Evolutionary conservation across 306 rosid genomes (phyloP).

Genomic region (Lagenaria siceraria): DNA sequence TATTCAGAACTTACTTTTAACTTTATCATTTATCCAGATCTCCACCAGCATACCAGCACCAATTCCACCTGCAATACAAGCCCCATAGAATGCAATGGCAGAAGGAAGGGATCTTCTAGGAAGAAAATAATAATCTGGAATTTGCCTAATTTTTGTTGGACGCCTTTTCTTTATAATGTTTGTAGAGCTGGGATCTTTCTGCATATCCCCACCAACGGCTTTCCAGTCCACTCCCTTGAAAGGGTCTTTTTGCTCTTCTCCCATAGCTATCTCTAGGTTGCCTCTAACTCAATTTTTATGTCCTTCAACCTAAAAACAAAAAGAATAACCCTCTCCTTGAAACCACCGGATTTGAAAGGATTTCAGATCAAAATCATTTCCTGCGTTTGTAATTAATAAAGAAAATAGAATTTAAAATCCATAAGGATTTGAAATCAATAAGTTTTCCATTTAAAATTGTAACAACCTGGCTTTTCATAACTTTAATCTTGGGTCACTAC

Average conservation of each 20-base stretch:
- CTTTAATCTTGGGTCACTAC: too few relatives aligned
- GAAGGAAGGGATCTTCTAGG: conserved; percentile 44
- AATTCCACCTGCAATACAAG: conserved; percentile 56
- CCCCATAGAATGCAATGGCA: conserved; percentile 38
- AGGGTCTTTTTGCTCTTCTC: conserved; percentile 52
- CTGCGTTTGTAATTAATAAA: too few relatives aligned
- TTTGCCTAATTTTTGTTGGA: conserved; percentile 58
- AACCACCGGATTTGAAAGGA: background rate
- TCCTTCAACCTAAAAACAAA: background rate
- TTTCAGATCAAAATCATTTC: too few relatives aligned
- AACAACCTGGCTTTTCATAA: too few relatives aligned
- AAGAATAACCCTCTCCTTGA: background rate
- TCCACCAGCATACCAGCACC: conserved; percentile 82
- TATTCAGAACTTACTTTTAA: conserved; percentile 37
- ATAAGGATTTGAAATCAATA: too few relatives aligned
- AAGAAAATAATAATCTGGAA: conserved; percentile 69
- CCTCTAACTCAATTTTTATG: conserved; percentile 20
- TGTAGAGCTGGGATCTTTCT: conserved; percentile 54
- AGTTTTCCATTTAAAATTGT: too few relatives aligned
- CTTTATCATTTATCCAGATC: conserved; percentile 66
- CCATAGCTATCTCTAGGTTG: background rate
- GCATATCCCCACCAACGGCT: conserved; percentile 72
- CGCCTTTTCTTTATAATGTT: conserved; percentile 51
- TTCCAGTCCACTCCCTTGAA: conserved; percentile 92
- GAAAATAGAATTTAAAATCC: too few relatives aligned